These are phyloP conservation scores for Meyerozyma carpophila DNA, from an alignment of 1,139 yeast genomes.

Conservation along the genomic window DNA sequence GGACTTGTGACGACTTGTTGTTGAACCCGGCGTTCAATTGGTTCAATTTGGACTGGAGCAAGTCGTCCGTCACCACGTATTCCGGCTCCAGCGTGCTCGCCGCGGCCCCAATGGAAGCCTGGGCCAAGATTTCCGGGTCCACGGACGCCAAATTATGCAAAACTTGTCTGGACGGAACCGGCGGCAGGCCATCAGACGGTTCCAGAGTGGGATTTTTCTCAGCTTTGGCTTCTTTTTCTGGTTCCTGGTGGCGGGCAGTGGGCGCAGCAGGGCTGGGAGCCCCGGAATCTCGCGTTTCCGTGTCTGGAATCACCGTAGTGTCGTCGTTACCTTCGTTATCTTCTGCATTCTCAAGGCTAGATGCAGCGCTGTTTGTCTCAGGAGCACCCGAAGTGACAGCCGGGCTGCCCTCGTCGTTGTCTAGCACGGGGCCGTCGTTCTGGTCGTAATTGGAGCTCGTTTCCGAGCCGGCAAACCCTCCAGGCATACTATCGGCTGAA, in stretches of 20 bases:
- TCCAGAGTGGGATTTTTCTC: too few relatives aligned
- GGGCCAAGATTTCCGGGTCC: neutral
- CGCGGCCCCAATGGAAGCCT: neutral
- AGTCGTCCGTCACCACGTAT: constrained; percentile 17
- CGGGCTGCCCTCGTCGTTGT: neutral
- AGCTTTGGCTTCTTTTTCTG: constrained; percentile 4
- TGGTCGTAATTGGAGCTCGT: neutral
- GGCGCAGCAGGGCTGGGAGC: constrained; percentile 16
- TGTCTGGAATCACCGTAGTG: constrained; percentile 2
- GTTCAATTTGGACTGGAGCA: constrained; percentile 32
- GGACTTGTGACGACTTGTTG: constrained; percentile 24
- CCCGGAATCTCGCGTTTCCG: constrained; percentile 18
- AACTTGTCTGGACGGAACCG: neutral
- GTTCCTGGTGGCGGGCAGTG: constrained; percentile 8
- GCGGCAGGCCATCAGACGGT: neutral
- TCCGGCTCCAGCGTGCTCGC: neutral
- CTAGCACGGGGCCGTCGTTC: neutral
- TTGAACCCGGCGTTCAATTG: constrained; percentile 25
- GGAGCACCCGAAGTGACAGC: neutral
- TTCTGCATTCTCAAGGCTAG: neutral
- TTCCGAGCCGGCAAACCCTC: neutral
- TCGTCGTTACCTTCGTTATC: neutral
- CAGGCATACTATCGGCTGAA: neutral
- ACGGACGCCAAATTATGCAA: neutral
- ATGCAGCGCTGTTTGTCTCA: neutral